Conservation (phyloP, 1,139 yeast genomes). For the Debaryomyces coudertii region DNA sequence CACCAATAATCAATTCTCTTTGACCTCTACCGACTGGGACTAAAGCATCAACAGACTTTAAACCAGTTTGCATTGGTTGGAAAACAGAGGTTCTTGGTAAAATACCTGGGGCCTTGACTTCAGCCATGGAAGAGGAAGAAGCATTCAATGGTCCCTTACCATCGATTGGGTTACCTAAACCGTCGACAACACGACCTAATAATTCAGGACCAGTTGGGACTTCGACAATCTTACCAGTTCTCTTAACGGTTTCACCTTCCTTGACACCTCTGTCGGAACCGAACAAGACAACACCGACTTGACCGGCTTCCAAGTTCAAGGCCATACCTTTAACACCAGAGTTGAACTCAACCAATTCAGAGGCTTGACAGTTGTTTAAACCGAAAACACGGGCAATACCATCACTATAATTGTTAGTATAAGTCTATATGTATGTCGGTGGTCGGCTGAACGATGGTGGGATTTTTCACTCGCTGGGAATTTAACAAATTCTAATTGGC, state of each 20-base stretch:
- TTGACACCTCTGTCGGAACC: slow-evolving; percentile 98
- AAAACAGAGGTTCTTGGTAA: slow-evolving; percentile 98
- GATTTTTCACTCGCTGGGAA: slow-evolving; percentile 4
- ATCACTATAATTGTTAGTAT: slow-evolving; percentile 64
- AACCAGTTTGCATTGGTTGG: slow-evolving; percentile 99
- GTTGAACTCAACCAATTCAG: slow-evolving; percentile 98
- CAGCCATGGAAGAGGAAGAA: slow-evolving; percentile 88
- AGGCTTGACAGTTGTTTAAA: slow-evolving; percentile 99
- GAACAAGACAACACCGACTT: slow-evolving; percentile 99
- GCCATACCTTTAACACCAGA: slow-evolving; percentile 99
- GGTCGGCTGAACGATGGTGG: slow-evolving; percentile 1
- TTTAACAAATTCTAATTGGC: slow-evolving; percentile 19
- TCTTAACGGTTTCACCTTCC: slow-evolving; percentile 99
- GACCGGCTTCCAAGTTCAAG: slow-evolving; percentile 99
- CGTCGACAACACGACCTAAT: slow-evolving; percentile 99
- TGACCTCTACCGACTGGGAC: slow-evolving; percentile 99
- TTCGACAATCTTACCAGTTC: slow-evolving; percentile 99
- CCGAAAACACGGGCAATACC: slow-evolving; percentile 99
- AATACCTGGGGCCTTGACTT: slow-evolving; percentile 99
- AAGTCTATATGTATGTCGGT: slow-evolving; percentile 3
- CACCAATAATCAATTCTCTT: slow-evolving; percentile 99
- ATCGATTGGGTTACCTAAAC: slow-evolving; percentile 98
- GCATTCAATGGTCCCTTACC: slow-evolving; percentile 99
- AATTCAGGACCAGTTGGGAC: slow-evolving; percentile 98
- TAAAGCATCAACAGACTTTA: slow-evolving; percentile 97